Base-by-base conservation (phyloP, 1,284 basidiomycete species). In the Thelephora terrestris region DNA sequence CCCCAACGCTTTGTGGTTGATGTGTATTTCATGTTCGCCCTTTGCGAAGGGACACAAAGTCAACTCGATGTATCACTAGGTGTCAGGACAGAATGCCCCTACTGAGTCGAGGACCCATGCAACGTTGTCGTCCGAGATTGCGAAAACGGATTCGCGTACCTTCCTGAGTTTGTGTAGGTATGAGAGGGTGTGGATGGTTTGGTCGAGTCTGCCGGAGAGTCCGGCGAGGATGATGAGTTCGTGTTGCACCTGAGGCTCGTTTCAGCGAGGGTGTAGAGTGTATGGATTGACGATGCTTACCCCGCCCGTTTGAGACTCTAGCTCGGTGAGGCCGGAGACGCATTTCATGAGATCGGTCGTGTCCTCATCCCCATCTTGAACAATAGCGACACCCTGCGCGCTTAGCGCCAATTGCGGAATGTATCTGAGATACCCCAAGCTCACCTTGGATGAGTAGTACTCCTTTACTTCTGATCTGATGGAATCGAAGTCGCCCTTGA, bases 281-380 rank as follows among this genome's bases (percentile, higher is more conserved):
- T 20, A 16, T 4, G 20, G 6, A 17, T 20, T 12, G 23, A n/a
- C 17, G 20, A 16, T 16, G 7, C 38, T 40, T 17, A 40, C 38
- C 18, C 64, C 64, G 50, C 72, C 68, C 2, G 53, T 49, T 10
- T 57, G 38, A 9, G 38, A 57, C 55, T 81, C 78, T 48, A 69
- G 63, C 54, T 79, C 80, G 47, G 76, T 69, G 1, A 98, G 62
- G 12, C 81, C 73, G 9, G 62, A 55, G 2, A 98, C 69, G 58
- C 91, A 94, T 68, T 99, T 99, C 80, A 91, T 91, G 46, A 99
- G 75, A 63, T 99, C 96, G 0, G 96, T 99, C 2, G 91, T 79
- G 61, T 94, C 69, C 60, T 94, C 85, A 58, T 88, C 80, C 0
- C 68, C 55, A 55, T 94, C 89, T 42, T 78, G 66, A 2, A 82